A percentile compares a stretch with the other conserved stretches of the same genome.
phyloP scores from a whole-genome alignment of 805 yeast species.

The Barnettozyma siamensis region DNA sequence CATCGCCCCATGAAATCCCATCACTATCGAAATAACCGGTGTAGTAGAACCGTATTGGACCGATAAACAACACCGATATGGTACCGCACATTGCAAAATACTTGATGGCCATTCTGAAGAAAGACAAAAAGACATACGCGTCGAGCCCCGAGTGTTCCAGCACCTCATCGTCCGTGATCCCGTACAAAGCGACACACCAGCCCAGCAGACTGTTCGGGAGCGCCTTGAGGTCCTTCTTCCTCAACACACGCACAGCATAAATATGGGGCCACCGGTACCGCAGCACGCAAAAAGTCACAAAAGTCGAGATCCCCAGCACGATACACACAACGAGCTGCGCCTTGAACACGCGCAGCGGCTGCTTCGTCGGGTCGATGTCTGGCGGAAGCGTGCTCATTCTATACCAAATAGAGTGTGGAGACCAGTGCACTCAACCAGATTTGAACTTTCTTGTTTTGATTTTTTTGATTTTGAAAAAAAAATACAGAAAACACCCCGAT shows the following conservation, averaged over 20 bases:
- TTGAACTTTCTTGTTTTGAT: too few species aligned
- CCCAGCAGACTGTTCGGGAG: slow-evolving; percentile 51
- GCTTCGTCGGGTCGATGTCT: slow-evolving; percentile 27
- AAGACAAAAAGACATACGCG: slow-evolving; percentile 86
- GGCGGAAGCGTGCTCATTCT: slow-evolving; percentile 28
- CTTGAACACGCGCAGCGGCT: slow-evolving; percentile 52
- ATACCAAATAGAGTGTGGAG: too few species aligned
- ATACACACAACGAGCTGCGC: slow-evolving; percentile 76
- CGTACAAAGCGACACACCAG: slow-evolving; percentile 70
- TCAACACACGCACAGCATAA: slow-evolving; percentile 66
- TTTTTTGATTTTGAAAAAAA: neutral
- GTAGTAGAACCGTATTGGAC: slow-evolving; percentile 79
- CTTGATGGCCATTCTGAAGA: slow-evolving; percentile 84
- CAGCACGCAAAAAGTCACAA: slow-evolving; percentile 62
- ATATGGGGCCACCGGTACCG: slow-evolving; percentile 74
- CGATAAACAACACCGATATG: slow-evolving; percentile 68
- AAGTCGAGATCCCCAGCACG: slow-evolving; percentile 60
- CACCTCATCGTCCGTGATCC: slow-evolving; percentile 70
- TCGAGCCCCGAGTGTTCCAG: slow-evolving; percentile 89
- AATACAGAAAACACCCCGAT: neutral
- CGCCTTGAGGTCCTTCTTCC: slow-evolving; percentile 28
- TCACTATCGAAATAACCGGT: slow-evolving; percentile 76
- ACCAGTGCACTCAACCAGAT: too few species aligned
- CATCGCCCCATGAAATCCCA: slow-evolving; percentile 31
- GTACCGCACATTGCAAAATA: slow-evolving; percentile 59